Percentiles rank a stretch among this genome's conserved stretches.
phyloP scores from a whole-genome alignment of 495 filamentous ascomycete species.

The Filosporella fistucella region DNA sequence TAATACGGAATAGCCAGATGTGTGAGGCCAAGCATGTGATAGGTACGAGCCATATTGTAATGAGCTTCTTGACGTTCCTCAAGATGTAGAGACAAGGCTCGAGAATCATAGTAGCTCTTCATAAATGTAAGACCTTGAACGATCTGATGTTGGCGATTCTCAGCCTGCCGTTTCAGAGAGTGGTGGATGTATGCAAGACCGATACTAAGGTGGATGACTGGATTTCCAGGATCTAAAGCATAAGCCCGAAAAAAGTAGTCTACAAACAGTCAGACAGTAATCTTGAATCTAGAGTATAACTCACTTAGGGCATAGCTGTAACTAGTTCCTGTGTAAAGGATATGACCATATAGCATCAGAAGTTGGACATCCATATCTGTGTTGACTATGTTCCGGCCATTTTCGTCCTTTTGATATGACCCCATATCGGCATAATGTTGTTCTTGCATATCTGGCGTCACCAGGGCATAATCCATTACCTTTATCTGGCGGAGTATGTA shows the following conservation, averaged over 20 bases:
- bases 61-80: conserved; percentile 74
- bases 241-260: conserved; percentile 88
- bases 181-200: conserved; percentile 78
- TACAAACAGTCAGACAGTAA: conserved; percentile 10
- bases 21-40: conserved; percentile 72
- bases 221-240: conserved; percentile 70
- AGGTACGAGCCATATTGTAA: conserved; percentile 80
- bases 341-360: conserved; percentile 83
- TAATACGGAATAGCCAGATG: conserved; percentile 79
- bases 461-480: conserved; percentile 65
- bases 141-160: conserved; percentile 82
- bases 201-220: conserved; percentile 67
- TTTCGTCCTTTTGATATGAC: conserved; percentile 44
- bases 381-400: conserved; percentile 40
- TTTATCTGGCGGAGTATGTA: conserved; percentile 88
- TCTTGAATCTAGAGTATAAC: conserved; percentile 14
- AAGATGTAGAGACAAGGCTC: conserved; percentile 35
- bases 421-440: conserved; percentile 35
- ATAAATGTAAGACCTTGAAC: conserved; percentile 82
- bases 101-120: conserved; percentile 64
- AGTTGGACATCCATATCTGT: conserved; percentile 65
- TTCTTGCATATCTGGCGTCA: conserved; percentile 21
- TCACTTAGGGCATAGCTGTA: conserved; percentile 75
- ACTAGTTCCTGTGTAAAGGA: conserved; percentile 71
- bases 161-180: conserved; percentile 79